A percentile compares a stretch with the other conserved stretches of the same genome.
Conservation (phyloP, 1,284 basidiomycete genomes). For the Puccinia coronata region DNA sequence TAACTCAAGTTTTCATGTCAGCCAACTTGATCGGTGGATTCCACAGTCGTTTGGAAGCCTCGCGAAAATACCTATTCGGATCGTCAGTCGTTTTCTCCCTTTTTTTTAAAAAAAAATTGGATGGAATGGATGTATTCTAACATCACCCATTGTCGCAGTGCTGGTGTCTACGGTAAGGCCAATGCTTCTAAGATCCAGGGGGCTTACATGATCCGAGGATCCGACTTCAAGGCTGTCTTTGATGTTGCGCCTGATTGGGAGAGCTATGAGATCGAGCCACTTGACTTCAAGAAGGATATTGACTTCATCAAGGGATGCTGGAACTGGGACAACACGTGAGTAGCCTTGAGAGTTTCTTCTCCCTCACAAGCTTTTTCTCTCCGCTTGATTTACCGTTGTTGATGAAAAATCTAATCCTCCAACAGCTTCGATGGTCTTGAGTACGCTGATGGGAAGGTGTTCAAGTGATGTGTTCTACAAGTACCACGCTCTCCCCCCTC, state of each 20-base stretch:
- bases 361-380: background rate
- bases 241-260: slow-evolving; percentile 58
- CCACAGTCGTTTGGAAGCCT: slow-evolving; percentile 58
- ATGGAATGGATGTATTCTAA: background rate
- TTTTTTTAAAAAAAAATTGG: background rate
- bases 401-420: no score
- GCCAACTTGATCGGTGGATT: slow-evolving; percentile 57
- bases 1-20: slow-evolving; percentile 58
- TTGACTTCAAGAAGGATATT: slow-evolving; percentile 56
- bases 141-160: slow-evolving; percentile 43
- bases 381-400: background rate
- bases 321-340: slow-evolving; percentile 59
- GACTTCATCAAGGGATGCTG: slow-evolving; percentile 59
- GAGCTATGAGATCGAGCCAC: slow-evolving; percentile 55
- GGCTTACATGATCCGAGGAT: slow-evolving; percentile 57
- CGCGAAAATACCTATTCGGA: slow-evolving; percentile 59
- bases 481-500: background rate
- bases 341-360: slow-evolving; percentile 53
- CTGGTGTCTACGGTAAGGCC: slow-evolving; percentile 58
- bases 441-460: slow-evolving; percentile 48
- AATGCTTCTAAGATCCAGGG: slow-evolving; percentile 58
- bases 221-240: slow-evolving; percentile 56
- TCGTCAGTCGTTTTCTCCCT: slow-evolving; percentile 26
- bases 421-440: slow-evolving; percentile 46
- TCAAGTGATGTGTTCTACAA: slow-evolving; percentile 25